Evolutionary conservation across 306 rosid genomes (phyloP), one percentile per base, ranked within the genome.

Genomic region (Rosa rugosa): DNA sequence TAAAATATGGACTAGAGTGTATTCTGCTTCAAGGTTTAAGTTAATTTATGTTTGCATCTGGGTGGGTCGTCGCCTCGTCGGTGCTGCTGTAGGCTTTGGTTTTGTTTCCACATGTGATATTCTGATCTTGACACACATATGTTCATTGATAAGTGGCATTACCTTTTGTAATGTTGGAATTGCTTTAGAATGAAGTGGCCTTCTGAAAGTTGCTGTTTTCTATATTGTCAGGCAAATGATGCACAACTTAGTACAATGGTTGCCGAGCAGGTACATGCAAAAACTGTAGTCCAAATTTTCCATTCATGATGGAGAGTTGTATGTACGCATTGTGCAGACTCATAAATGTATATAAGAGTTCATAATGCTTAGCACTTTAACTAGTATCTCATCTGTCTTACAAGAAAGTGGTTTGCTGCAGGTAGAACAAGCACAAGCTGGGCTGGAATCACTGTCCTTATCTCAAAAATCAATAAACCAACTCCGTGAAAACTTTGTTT

Each of bases 181-280:
- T 71, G 12, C 34, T 71, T 13, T 27, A 16, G 25, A 14, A n/a
- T 69, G 53, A 69, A 44, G 31, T 69, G 27, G n/a, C 40, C 22
- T 45, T 20, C 23, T 53, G n/a, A 88, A 74, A 76, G 66, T 72
- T 80, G 56, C 67, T 72, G 60, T 66, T 81, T 79, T 49, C 64
- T 71, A 80, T 76, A 16, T 80, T 83, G 72, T 72, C 91, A 94
- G 97, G 99, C 99, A 72, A 95, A 95, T 89, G 99, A 95, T 80
- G 98, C 99, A 31, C 99, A 95, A 53, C 98, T 95, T 46, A 95
- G 99, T 88, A 93, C 98, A 73, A 95, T 93, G 98, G 99, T 95
- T 34, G 98, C 88, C 4, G 97, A 93, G 84, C 97, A 94, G 99
- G 99, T 92, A 85, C 42, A 6, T 64, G 62, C 42, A 59, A 59